A percentile compares a stretch with the other conserved stretches of the same genome.
phyloP scores from a whole-genome alignment of 2,329 filamentous ascomycete species.

The Endoconidiophora laricicola region DNA sequence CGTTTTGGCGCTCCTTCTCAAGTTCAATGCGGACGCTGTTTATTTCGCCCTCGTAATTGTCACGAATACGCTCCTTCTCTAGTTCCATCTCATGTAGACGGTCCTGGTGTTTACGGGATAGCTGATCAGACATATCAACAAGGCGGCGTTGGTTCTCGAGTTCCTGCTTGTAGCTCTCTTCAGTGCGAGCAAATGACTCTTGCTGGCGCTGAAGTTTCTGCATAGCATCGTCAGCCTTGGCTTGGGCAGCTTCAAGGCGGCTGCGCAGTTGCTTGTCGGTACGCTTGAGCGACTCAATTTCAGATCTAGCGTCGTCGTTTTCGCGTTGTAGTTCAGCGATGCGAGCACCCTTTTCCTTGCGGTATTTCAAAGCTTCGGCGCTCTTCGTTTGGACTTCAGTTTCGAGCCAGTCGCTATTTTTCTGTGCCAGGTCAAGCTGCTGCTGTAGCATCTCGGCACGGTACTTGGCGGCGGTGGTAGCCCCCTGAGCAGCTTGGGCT shows the following conservation, averaged over 20 bases:
- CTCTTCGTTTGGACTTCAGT: slow-evolving; percentile 80
- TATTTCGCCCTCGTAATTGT: slow-evolving; percentile 46
- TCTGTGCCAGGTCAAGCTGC: slow-evolving; percentile 73
- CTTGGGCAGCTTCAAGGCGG: slow-evolving; percentile 66
- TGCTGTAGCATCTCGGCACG: slow-evolving; percentile 80
- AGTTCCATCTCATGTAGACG: slow-evolving; percentile 54
- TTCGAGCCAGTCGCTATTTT: slow-evolving; percentile 87
- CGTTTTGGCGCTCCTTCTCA: slow-evolving; percentile 34
- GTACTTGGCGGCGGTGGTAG: slow-evolving; percentile 69
- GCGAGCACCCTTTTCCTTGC: slow-evolving; percentile 85
- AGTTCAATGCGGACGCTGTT: slow-evolving; percentile 39
- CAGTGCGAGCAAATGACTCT: slow-evolving; percentile 63
- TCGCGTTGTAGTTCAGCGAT: slow-evolving; percentile 77
- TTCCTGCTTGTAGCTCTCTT: slow-evolving; percentile 76
- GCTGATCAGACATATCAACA: slow-evolving; percentile 65
- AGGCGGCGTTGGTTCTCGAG: slow-evolving; percentile 66
- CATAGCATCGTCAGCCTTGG: slow-evolving; percentile 73
- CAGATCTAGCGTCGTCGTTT: slow-evolving; percentile 68
- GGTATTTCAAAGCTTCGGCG: slow-evolving; percentile 71
- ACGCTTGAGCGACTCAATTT: slow-evolving; percentile 59
- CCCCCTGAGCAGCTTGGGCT: slow-evolving; percentile 65
- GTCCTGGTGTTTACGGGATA: slow-evolving; percentile 53
- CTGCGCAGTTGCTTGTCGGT: slow-evolving; percentile 67
- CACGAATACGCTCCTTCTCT: slow-evolving; percentile 41
- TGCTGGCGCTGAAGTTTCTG: slow-evolving; percentile 70